Evolutionary conservation across 495 filamentous ascomycete genomes (phyloP).

Genomic region (Massariosphaeria phaeospora): DNA sequence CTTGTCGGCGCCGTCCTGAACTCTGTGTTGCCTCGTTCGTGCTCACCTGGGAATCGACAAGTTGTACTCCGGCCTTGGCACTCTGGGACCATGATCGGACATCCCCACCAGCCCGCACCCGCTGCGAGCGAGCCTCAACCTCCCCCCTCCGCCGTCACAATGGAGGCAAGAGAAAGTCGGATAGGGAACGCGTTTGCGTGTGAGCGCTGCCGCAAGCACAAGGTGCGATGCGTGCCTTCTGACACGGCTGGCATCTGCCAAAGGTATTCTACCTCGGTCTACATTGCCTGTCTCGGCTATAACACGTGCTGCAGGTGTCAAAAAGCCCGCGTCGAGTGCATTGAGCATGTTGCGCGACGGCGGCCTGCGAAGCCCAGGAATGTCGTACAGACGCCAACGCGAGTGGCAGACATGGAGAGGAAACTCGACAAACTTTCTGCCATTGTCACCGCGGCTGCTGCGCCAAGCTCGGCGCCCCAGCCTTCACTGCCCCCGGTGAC

Average conservation of each 20-base stretch:
- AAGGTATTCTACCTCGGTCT: constrained; percentile 7
- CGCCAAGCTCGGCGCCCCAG: constrained; percentile 11
- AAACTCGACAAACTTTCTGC: constrained; percentile 21
- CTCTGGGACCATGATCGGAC: constrained; percentile 23
- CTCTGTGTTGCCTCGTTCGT: too few relatives aligned
- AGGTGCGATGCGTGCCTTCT: constrained; percentile 24
- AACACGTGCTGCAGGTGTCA: constrained; percentile 29
- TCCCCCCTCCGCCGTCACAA: constrained; percentile 9
- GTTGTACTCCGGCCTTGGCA: not conserved
- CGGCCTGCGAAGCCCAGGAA: constrained; percentile 18
- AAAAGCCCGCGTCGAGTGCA: constrained; percentile 26
- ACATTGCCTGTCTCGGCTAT: constrained; percentile 6
- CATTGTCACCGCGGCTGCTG: constrained; percentile 18
- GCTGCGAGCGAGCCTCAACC: not conserved
- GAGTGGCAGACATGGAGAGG: constrained; percentile 12
- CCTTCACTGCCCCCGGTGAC: constrained; percentile 4
- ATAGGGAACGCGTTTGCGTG: constrained; percentile 31
- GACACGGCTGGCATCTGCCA: constrained; percentile 22
- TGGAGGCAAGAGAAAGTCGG: constrained; percentile 25
- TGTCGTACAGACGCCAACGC: constrained; percentile 12
- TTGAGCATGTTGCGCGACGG: constrained; percentile 28
- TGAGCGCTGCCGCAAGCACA: constrained; percentile 27
- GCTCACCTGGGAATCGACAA: not conserved
- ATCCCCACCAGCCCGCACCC: constrained; percentile 22
- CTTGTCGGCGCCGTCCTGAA: too few relatives aligned